Base-by-base conservation (phyloP, 2,329 filamentous ascomycete genomes). In the Xylaria sp. region DNA sequence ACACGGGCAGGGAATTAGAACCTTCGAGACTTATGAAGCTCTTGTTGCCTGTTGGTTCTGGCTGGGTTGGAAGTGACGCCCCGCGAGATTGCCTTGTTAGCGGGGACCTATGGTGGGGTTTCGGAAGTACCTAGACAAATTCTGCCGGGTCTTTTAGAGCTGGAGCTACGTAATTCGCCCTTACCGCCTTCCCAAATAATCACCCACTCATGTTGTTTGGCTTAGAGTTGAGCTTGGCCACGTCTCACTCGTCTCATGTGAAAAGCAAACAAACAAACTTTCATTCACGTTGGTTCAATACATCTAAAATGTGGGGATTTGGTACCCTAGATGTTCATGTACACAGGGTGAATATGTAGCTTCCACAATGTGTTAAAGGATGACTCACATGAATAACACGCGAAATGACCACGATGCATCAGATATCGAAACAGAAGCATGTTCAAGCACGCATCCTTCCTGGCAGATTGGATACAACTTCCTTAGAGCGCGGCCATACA, bases 21-120 rank as follows among this genome's bases (percentile, higher is more conserved):
- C 26, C 26, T 31, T 31, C 15, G 26, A 31, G 49, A n/a, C 26
- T 33, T 38, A 38, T 13, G 33, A 33, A 33, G 33, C 33, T 6
- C 33, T 33, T 33, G 49, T 53, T 53, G 49, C 49, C 13, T 53
- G 28, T 53, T 53, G 15, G 28, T 11, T 31, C 9, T 17, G 28
- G n/a, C 49, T 53, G 20, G 49, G 23, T 23, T 23, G 2, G 17
- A 31, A 46, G 49, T 53, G 49, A 53, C 26, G 26, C 2, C 49
- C 49, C 7, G 15, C 44, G 26, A 33, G 51, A 36, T 6, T 54
- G 31, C 51, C n/a, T 23, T 54, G 51, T 33, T 54, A 28, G 51
- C 51, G 51, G 51, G 51, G 10, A 56, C 33, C 31, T 56, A 38
- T 56, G 33, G 53, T 38, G 53, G 53, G 53, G 53, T n/a, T 31